phyloP scores from a whole-genome alignment of 208 protist genomes.

The Crithidia brevicula region DNA sequence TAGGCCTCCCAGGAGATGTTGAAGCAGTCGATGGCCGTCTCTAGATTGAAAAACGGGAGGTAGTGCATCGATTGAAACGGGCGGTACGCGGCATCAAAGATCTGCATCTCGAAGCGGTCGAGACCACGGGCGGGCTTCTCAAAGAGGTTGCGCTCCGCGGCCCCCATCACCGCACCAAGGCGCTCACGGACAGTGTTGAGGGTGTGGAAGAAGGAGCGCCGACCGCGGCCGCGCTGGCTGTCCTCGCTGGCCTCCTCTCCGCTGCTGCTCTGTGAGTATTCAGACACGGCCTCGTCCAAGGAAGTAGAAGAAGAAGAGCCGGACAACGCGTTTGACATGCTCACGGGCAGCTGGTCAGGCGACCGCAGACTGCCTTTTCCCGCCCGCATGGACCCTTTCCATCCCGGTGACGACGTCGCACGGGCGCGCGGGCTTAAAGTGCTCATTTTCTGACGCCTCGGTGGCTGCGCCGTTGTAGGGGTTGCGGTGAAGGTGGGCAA shows the following conservation, averaged over 20 bases:
- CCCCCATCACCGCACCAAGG: constrained; percentile 47
- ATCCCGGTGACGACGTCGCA: too few relatives aligned
- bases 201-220: constrained; percentile 20
- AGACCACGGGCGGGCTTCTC: constrained; percentile 48
- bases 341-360: too few relatives aligned
- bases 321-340: too few relatives aligned
- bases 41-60: constrained; percentile 88
- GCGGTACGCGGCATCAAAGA: constrained; percentile 59
- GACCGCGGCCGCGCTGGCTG: background rate
- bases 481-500: constrained; percentile 11
- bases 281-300: background rate
- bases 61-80: constrained; percentile 61
- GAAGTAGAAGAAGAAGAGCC: background rate
- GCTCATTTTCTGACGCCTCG: background rate
- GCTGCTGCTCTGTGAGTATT: constrained; percentile 16
- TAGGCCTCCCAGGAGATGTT: constrained; percentile 88
- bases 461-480: background rate
- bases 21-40: constrained; percentile 89
- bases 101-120: constrained; percentile 47
- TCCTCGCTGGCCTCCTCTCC: constrained; percentile 1
- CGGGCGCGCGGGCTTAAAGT: too few relatives aligned
- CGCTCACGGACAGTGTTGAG: constrained; percentile 21
- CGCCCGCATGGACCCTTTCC: too few relatives aligned
- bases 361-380: too few relatives aligned
- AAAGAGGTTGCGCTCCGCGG: constrained; percentile 55